Conservation (phyloP, 1,284 basidiomycete species). For the Cutaneotrichosporon sp. region DNA sequence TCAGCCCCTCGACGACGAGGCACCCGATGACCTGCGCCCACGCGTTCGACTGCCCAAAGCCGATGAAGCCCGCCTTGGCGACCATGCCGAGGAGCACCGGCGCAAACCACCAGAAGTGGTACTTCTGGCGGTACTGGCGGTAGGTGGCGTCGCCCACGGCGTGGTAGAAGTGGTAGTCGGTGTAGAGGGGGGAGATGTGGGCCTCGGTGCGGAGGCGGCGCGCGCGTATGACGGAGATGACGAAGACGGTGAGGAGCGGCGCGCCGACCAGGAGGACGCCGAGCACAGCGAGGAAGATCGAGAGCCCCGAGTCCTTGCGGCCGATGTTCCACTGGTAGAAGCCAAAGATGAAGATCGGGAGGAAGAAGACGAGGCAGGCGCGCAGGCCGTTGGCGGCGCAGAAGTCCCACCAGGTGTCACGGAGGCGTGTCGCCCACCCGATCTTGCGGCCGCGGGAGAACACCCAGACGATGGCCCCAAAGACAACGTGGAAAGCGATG, state of each 20-base stretch:
- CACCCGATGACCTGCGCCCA: constrained; percentile 71
- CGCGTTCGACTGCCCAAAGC: constrained; percentile 66
- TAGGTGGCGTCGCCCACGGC: constrained; percentile 50
- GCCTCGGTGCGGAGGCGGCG: constrained; percentile 38
- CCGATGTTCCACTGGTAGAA: constrained; percentile 85
- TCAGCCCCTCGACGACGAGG: constrained; percentile 66
- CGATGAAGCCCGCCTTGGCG: constrained; percentile 68
- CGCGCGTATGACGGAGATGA: constrained; percentile 35
- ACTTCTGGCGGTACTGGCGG: constrained; percentile 52
- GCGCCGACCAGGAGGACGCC: constrained; percentile 61
- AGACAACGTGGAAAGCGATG: constrained; percentile 59
- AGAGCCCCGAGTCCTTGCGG: constrained; percentile 71
- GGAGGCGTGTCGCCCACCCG: constrained; percentile 48
- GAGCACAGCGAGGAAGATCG: constrained; percentile 66
- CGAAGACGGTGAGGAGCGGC: constrained; percentile 56
- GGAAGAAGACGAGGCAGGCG: constrained; percentile 62
- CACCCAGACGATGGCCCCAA: constrained; percentile 57
- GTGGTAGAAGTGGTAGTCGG: constrained; percentile 49
- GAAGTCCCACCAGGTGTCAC: constrained; percentile 59
- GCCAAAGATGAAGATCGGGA: constrained; percentile 72
- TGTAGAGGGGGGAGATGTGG: constrained; percentile 48
- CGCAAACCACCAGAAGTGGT: constrained; percentile 56
- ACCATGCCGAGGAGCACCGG: constrained; percentile 53
- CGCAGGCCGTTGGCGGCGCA: constrained; percentile 52
- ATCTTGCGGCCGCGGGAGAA: constrained; percentile 28